Evolutionary conservation across 768 basidiomycete genomes (phyloP), one percentile per base, ranked within the genome.

Genomic region (Hericium alpestre): DNA sequence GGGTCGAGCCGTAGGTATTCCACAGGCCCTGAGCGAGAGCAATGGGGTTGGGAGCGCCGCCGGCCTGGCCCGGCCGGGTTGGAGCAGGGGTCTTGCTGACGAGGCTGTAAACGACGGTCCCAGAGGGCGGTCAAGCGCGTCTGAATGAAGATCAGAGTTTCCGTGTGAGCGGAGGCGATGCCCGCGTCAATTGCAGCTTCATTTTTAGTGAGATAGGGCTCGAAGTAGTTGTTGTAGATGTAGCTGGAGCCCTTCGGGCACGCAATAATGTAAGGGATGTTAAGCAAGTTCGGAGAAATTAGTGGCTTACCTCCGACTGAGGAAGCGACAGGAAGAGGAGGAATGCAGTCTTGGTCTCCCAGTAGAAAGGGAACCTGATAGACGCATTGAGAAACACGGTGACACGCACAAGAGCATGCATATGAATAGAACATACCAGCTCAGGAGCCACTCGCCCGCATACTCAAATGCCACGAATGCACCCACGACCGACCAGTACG

Each of bases 301-400:
- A 37, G 55, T 41, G 38, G 69, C 72, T 51, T 57, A 82, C 86
- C 77, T 86, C 77, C 1, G 78, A 84, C 70, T 86, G 84, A 7
- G 86, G 85, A 16, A 88, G 76, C 9, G 84, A 70, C 47, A 88
- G 67, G 71, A 82, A 88, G 23, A 88, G 72, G 3, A 88, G 66
- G 65, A 87, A 81, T 3, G 81, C 22, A n/a, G 82, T 86, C 63
- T 86, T 82, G 54, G 79, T 48, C 64, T 88, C 87, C 81, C 81
- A 86, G 65, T 87, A 88, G 66, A 89, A 86, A 7, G 87, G 86
- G 43, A 88, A 64, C 86, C 86, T 86, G 63, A 22, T 61, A 60
- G 48, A 56, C 41, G 59, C 56, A 7, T 56, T 50, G 20, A 12
- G 47, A 37, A 32, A 32, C 2, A 55, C 58, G 18, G 25, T 7